phyloP scores from a whole-genome alignment of 805 yeast genomes.

The Saturnispora galanensis region DNA sequence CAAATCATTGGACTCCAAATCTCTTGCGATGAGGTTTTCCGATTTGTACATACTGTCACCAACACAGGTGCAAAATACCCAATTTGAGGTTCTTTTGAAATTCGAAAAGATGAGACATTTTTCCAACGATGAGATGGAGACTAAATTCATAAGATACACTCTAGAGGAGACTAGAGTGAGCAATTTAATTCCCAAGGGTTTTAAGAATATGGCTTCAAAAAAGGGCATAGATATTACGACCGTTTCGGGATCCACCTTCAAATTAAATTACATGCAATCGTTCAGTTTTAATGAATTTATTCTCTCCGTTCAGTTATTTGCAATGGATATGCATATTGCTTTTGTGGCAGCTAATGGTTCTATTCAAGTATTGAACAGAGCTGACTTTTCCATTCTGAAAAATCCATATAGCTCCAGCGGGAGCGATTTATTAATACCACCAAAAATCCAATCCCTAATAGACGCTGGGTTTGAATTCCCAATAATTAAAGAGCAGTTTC shows the following conservation, averaged over 20 bases:
- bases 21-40: slow-evolving; percentile 10
- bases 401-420: slow-evolving; percentile 12
- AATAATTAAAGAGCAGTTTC: slow-evolving; percentile 24
- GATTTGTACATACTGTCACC: slow-evolving; percentile 39
- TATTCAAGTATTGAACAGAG: slow-evolving; percentile 37
- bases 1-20: slow-evolving; percentile 15
- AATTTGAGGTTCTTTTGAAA: slow-evolving; percentile 36
- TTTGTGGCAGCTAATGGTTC: slow-evolving; percentile 34
- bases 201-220: slow-evolving; percentile 17
- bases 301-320: slow-evolving; percentile 24
- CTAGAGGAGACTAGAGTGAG: slow-evolving; percentile 13
- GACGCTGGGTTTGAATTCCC: slow-evolving; percentile 51
- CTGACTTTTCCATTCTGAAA: slow-evolving; percentile 18
- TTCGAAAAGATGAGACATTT: slow-evolving; percentile 26
- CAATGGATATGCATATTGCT: slow-evolving; percentile 32
- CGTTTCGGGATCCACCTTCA: slow-evolving; percentile 1
- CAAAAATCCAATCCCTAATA: slow-evolving; percentile 20
- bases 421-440: slow-evolving; percentile 1
- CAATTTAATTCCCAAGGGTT: slow-evolving; percentile 18
- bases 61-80: slow-evolving; percentile 31
- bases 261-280: slow-evolving; percentile 16
- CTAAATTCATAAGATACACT: slow-evolving; percentile 20
- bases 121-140: slow-evolving; percentile 10
- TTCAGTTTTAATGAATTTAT: slow-evolving; percentile 22
- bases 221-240: slow-evolving; percentile 12